These are phyloP conservation scores for Aspergillus luchuensis DNA, from an alignment of 2,329 filamentous ascomycete genomes.

Conservation along the genomic window DNA sequence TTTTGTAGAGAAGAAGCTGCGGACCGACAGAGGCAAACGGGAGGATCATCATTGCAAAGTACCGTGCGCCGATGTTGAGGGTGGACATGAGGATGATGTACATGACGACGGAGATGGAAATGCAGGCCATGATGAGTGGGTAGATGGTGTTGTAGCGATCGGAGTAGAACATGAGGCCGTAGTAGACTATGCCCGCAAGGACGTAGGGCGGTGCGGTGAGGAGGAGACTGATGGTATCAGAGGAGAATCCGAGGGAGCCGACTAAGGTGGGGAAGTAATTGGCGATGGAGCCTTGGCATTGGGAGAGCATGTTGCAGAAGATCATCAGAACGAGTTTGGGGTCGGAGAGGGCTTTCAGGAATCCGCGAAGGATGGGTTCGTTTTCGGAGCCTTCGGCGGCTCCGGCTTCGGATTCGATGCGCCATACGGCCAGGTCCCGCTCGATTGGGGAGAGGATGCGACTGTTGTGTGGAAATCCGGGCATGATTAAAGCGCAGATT, in stretches of 20 bases:
- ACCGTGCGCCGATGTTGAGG: conserved; percentile 42
- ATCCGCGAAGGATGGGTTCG: conserved; percentile 29
- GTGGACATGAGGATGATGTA: conserved; percentile 45
- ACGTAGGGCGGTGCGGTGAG: conserved; percentile 53
- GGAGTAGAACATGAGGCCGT: conserved; percentile 39
- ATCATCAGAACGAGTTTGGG: conserved; percentile 43
- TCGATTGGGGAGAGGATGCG: conserved; percentile 30
- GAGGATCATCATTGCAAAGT: conserved; percentile 49
- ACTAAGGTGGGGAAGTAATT: conserved; percentile 32
- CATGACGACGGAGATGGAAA: conserved; percentile 38
- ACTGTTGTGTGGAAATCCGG: conserved; percentile 45
- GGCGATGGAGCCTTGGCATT: conserved; percentile 39
- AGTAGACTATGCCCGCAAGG: conserved; percentile 43
- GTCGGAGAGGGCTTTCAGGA: conserved; percentile 36
- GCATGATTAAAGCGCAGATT: conserved; percentile 41
- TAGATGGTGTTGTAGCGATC: conserved; percentile 42
- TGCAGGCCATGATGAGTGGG: conserved; percentile 38
- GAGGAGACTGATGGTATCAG: conserved; percentile 44
- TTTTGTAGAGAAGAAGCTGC: conserved; percentile 47
- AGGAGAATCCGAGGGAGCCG: conserved; percentile 24
- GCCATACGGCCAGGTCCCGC: conserved; percentile 28
- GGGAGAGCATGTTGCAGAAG: conserved; percentile 44
- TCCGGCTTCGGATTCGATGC: conserved; percentile 39
- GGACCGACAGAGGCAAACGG: conserved; percentile 45
- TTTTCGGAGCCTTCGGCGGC: conserved; percentile 42